Percentiles rank a stretch among this genome's conserved stretches.
phyloP scores from a whole-genome alignment of 345 rosid species.

The Eucalyptus polybractea region DNA sequence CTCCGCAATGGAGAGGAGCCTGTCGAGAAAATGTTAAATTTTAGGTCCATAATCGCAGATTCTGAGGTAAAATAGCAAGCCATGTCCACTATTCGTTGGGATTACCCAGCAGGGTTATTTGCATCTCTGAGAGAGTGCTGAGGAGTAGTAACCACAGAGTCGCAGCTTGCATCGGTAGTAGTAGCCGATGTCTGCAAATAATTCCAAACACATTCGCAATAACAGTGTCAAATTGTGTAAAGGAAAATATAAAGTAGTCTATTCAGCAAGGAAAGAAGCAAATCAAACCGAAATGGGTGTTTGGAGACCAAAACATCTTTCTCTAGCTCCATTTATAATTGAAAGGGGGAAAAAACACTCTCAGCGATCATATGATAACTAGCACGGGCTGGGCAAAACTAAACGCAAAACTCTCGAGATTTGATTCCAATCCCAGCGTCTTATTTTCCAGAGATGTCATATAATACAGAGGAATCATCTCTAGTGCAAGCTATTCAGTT shows the following conservation, averaged over 20 bases:
- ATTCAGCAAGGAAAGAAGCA: background rate
- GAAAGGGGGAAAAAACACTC: background rate
- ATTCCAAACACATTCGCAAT: background rate
- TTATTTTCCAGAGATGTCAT: background rate
- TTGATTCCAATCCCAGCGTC: background rate
- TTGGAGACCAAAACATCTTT: background rate
- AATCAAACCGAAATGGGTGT: background rate
- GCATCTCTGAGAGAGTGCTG: conserved; percentile 94
- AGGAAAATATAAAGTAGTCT: background rate
- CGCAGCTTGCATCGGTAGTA: conserved; percentile 84
- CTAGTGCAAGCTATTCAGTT: background rate
- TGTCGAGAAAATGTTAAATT: background rate
- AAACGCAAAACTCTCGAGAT: background rate
- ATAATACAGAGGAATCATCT: background rate
- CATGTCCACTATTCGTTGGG: background rate
- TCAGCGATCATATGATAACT: background rate
- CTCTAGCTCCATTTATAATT: background rate
- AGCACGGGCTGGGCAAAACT: background rate
- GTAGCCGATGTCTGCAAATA: conserved; percentile 48
- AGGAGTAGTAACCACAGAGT: conserved; percentile 92
- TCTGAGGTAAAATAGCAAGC: background rate
- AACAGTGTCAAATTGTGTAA: background rate
- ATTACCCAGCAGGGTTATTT: conserved; percentile 96
- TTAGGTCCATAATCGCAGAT: background rate
- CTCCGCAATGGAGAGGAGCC: conserved; percentile 99